Base-by-base conservation (phyloP, 2,329 filamentous ascomycete genomes). In the Stemphylium vesicarium region DNA sequence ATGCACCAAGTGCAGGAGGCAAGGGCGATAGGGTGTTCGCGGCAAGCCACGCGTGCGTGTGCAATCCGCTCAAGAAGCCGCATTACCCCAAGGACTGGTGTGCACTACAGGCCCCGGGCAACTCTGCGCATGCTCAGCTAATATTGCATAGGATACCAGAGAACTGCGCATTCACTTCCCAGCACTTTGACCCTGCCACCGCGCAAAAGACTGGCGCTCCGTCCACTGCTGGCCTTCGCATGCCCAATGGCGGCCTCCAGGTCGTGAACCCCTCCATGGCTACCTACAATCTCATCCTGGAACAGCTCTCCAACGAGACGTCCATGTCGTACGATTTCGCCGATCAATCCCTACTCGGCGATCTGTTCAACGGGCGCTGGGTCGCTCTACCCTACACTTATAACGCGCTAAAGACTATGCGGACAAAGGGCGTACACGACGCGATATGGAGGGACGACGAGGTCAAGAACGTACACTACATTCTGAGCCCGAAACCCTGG, bases 21-120 rank as follows among this genome's bases (percentile, higher is more conserved):
- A 78, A 77, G 15, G 85, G 88, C 18, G 72, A 81, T 39, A 82
- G 84, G 39, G 89, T 96, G 31, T 94, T 96, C 75, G 92, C 91
- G 1, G 91, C 91, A 4, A 86, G 87, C 60, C 91, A 94, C 76
- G 92, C 92, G 4, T 96, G 92, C 76, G 87, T 92, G 15, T 96
- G 92, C 79, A 96, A 96, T 77, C 91, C 92, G 18, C 78, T 92
- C 62, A 83, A 85, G 65, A 92, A 91, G 74, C 70, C 84, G 26
- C 90, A 96, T 77, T 96, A 96, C 75, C 92, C 92, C 0, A 75
- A 78, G 43, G 78, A 91, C 72, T 96, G 90, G 86, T 85, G 77
- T 29, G 26, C 26, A 11, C 4, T 11, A 29, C 10, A 11, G 9
- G 26, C n/a, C n/a, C n/a, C n/a, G n/a, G n/a, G n/a, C n/a, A 29